Conservation (phyloP, 2,329 filamentous ascomycete species). For the Alternaria incomplexa region DNA sequence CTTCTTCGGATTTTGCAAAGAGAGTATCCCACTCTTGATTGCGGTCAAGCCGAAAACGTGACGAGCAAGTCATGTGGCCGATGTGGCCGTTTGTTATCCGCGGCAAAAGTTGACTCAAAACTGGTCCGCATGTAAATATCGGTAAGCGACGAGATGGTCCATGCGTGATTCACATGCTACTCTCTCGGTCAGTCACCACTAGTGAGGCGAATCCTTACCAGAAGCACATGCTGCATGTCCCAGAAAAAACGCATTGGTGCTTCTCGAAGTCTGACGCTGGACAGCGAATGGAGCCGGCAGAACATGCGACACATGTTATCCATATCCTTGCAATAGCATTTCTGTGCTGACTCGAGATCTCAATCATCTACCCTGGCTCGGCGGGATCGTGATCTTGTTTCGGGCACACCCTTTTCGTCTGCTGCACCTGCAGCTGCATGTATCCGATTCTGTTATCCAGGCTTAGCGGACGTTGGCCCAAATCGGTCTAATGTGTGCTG, state of each 20-base stretch:
- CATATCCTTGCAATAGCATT: constrained; percentile 6
- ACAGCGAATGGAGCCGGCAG: constrained; percentile 5
- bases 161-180: constrained; percentile 7
- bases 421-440: constrained; percentile 16
- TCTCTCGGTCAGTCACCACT: background rate
- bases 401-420: constrained; percentile 16
- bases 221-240: constrained; percentile 1
- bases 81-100: background rate
- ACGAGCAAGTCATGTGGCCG: background rate
- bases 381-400: constrained; percentile 16
- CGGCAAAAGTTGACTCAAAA: constrained; percentile 1
- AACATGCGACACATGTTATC: constrained; percentile 4
- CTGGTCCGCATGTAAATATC: background rate
- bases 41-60: background rate
- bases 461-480: constrained; percentile 10
- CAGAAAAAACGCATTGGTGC: constrained; percentile 1
- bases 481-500: constrained; percentile 15
- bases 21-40: background rate
- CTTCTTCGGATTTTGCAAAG: background rate
- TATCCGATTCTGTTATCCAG: constrained; percentile 10
- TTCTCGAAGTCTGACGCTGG: constrained; percentile 1
- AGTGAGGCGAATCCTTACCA: constrained; percentile 6
- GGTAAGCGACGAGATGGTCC: background rate
- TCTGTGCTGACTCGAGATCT: constrained; percentile 11
- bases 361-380: constrained; percentile 4